These are phyloP conservation scores for Aspergillus sclerotialis DNA, from an alignment of 2,329 filamentous ascomycete genomes.

Conservation along the genomic window DNA sequence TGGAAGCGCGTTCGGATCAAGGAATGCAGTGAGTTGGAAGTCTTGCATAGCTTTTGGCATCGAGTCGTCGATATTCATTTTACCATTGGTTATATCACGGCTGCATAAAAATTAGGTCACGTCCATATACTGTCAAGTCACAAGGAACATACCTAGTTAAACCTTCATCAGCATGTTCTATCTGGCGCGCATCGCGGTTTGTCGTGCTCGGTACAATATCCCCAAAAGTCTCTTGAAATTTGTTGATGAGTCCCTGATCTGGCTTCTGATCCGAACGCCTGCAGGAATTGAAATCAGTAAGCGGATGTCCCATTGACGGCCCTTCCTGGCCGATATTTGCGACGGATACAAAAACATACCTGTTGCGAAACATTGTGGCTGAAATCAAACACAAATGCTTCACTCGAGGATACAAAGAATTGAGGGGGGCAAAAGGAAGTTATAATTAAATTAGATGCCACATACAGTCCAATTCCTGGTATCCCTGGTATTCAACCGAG, in stretches of 20 bases:
- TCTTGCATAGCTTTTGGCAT: constrained; percentile 75
- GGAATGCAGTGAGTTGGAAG: constrained; percentile 80
- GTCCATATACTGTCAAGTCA: too few relatives aligned
- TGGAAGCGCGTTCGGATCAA: constrained; percentile 77
- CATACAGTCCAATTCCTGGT: too few relatives aligned
- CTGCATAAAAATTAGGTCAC: constrained; percentile 28
- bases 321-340: constrained; percentile 1
- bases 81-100: constrained; percentile 40
- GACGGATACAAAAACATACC: constrained; percentile 29
- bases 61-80: constrained; percentile 69
- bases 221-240: constrained; percentile 77
- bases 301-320: constrained; percentile 7
- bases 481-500: too few relatives aligned
- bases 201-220: constrained; percentile 52
- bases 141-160: constrained; percentile 20
- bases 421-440: constrained; percentile 17
- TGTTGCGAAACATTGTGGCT: constrained; percentile 41
- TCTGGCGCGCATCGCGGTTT: constrained; percentile 24
- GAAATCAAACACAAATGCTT: too few relatives aligned
- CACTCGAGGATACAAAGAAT: constrained; percentile 13
- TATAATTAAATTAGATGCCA: too few relatives aligned
- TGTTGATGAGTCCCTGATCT: constrained; percentile 72
- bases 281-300: constrained; percentile 7
- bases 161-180: constrained; percentile 7
- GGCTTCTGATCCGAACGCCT: constrained; percentile 80